Evolutionary conservation across 2,329 filamentous ascomycete genomes (phyloP), one percentile per base, ranked within the genome.

Genomic region (Fusarium foetens): DNA sequence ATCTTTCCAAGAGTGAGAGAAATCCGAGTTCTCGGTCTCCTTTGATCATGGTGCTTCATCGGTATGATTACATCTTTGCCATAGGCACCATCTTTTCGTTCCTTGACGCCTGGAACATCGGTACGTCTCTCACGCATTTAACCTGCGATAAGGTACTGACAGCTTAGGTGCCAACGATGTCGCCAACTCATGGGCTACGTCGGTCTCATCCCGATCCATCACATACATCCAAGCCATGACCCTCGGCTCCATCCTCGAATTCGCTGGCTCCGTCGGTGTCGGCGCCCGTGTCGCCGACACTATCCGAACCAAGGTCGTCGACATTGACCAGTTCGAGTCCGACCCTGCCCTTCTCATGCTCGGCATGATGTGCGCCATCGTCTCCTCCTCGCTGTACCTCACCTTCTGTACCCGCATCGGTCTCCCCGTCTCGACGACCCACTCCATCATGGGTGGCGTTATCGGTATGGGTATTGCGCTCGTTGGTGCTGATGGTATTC

Each of bases 121-220:
- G 89, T 86, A 65, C 21, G 68, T 6, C 10, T 11, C 11, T 19
- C 8, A 21, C 4, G 4, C 14, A 11, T 14, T 12, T 4, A 2
- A 12, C 8, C 12, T 25, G 6, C 1, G 19, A 13, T 8, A 1
- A 78, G 16, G 6, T 35, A 55, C 57, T 66, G n/a, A 60, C 25
- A 1, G 19, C 1, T 3, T 19, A 78, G 76, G 76, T 75, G 76
- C 76, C 45, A 78, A 78, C 82, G 92, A 93, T 91, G 91, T 93
- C 66, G 92, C 92, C 80, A 94, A 94, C 84, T 89, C 91, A 6
- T 94, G 90, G 89, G 90, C 91, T n/a, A 93, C 90, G 27, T 91
- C 89, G 75, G 92, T 93, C 69, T 92, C 90, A 3, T 93, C 91
- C 29, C 85, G 91, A 58, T 93, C 91, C 66, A 81, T 92, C 63